Evolutionary conservation across 129 eudicot species (phyloP), one percentile per base, ranked within the genome.

Genomic region (Tagetes patula): DNA sequence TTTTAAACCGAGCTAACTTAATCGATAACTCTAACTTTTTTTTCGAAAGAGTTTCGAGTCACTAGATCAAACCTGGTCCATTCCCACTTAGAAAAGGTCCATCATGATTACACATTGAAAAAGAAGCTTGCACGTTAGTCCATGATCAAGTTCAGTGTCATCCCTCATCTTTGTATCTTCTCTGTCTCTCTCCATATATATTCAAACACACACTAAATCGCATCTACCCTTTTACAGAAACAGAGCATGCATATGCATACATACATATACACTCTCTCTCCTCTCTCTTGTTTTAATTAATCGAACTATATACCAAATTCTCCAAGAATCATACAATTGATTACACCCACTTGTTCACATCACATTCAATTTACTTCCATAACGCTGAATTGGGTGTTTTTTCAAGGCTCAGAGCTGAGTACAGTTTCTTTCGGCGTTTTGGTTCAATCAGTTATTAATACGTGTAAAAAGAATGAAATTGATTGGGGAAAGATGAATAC

Each of bases 51-150:
- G 27, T 20, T 20, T 20, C 27, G 27, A 20, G 27, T 20, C 27
- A 20, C 27, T 20, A 20, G 27, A 20, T 20, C 27, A 20, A 20
- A 20, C 27, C 27, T 20, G 27, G 27, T 20, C 27, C 27, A 20
- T 20, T 20, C 27, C 41, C 37, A 60, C 42, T 47, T 69, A 72
- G 70, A 77, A 77, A 77, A 71, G 66, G 76, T 77, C 74, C 65
- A 4, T 62, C 43, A 69, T 77, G 71, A 70, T 78, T 78, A 40
- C 77, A 52, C 82, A 20, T 20, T 64, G 67, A 75, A 80, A 50
- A 50, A 10, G 56, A 48, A 69, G 62, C 36, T 77, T 63, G 74
- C 84, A 81, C 81, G 84, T 81, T 81, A 70, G 72, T 70, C 73
- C 80, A 80, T 75, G 47, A 80, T 80, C 38, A 43, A 68, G 32